A percentile compares a stretch with the other conserved stretches of the same genome.
Conservation (phyloP, 2,329 filamentous ascomycete genomes). For the Clarireedia homoeocarpa region DNA sequence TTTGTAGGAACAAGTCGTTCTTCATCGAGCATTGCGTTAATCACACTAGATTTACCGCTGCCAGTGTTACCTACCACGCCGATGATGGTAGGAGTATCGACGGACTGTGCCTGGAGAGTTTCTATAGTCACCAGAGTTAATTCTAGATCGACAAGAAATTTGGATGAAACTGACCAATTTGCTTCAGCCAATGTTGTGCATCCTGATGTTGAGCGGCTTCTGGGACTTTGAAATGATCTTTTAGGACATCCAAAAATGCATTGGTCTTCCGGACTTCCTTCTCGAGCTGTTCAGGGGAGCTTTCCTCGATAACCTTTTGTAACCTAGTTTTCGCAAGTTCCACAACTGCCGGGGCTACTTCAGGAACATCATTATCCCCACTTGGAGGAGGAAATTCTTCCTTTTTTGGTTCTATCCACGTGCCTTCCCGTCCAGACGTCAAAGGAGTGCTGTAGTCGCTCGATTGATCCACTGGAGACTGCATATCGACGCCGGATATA, state of each 20-base stretch:
- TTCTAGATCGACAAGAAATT: slow-evolving; percentile 5
- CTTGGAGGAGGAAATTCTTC: not conserved
- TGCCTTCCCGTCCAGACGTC: not conserved
- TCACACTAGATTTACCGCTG: slow-evolving; percentile 22
- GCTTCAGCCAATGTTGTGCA: slow-evolving; percentile 21
- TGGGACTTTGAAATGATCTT: slow-evolving; percentile 13
- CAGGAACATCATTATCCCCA: not conserved
- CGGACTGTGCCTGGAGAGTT: slow-evolving; percentile 14
- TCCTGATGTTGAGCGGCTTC: slow-evolving; percentile 13
- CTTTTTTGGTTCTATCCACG: not conserved
- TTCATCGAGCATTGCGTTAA: slow-evolving; percentile 36
- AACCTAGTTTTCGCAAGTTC: slow-evolving; percentile 10
- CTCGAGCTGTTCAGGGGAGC: slow-evolving; percentile 21
- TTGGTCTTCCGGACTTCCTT: slow-evolving; percentile 18
- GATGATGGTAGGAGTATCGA: slow-evolving; percentile 21
- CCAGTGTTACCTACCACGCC: slow-evolving; percentile 24
- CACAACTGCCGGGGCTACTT: not conserved
- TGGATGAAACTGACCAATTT: slow-evolving; percentile 15
- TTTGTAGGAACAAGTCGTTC: slow-evolving; percentile 38
- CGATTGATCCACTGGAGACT: not conserved
- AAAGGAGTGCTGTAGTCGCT: not conserved
- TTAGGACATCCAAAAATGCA: slow-evolving; percentile 20
- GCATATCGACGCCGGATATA: not conserved
- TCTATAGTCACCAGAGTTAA: slow-evolving; percentile 7
- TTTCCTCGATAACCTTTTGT: slow-evolving; percentile 18